Evolutionary conservation across 257 asterid genomes (phyloP), one percentile per base, ranked within the genome.

Genomic region (Nyctanthes arbortristis): DNA sequence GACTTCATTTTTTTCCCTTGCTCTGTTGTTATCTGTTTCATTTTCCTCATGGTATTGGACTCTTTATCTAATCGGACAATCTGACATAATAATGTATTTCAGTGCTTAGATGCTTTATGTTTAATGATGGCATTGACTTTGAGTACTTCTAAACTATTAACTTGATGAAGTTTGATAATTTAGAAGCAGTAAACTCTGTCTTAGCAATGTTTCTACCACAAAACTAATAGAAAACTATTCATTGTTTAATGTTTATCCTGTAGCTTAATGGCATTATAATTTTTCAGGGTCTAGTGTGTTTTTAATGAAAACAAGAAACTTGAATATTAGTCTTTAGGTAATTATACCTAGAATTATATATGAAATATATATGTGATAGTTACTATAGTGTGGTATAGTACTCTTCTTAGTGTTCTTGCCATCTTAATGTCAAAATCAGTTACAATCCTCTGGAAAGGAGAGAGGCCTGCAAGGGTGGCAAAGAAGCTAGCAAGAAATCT

Each of bases 371-470:
- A 3, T 2, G 58, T 52, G 58, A 52, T 18, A 49, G 0, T 49
- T 18, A 49, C 20, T 47, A 35, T 34, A 2, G 7, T 24, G 30
- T 34, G 16, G 27, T 30, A 1, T 13, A 16, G 40, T 45, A n/a
- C n/a, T n/a, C 45, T 3, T 34, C n/a, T 25, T 9, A 20, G 2
- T 35, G 20, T 75, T 52, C 28, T 74, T 74, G 54, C 22, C 68
- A 49, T n/a, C 49, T 61, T 63, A 33, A 24, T 67, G 40, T 78
- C 71, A 34, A 69, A 43, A 7, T 43, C 81, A 90, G 98, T 68
- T 93, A 93, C 82, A 90, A 93, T 72, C 81, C 98, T 72, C 74
- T 87, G 76, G 98, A 90, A 71, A 87, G 98, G 80, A 88, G 98
- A 78, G 96, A 90, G 75, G 81, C 82, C 40, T 79, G 86, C 83